These are phyloP conservation scores for Leccinum cinnamomeum DNA, from an alignment of 1,284 basidiomycete genomes.

Conservation along the genomic window DNA sequence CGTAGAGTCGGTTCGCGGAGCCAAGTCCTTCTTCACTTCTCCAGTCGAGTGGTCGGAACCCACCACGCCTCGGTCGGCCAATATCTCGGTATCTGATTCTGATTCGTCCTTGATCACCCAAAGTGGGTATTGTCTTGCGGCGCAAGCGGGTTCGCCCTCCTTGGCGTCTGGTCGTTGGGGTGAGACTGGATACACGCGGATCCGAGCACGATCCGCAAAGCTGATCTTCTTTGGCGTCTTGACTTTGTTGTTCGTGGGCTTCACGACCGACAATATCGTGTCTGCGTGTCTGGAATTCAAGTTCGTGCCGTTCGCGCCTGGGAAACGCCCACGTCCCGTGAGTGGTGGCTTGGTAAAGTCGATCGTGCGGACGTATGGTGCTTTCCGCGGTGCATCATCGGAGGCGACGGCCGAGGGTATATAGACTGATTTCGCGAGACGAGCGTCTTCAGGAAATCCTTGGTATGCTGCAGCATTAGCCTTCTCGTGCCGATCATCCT, in stretches of 20 bases:
- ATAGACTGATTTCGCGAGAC: not conserved
- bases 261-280: constrained; percentile 13
- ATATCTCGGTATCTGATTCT: not conserved
- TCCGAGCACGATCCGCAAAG: constrained; percentile 29
- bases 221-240: constrained; percentile 33
- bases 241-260: constrained; percentile 6
- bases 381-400: not conserved
- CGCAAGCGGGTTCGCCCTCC: not conserved
- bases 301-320: not conserved
- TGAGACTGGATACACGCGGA: constrained; percentile 27
- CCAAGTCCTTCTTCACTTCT: constrained; percentile 3
- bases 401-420: not conserved
- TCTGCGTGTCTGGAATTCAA: not conserved
- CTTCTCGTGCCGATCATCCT: not conserved
- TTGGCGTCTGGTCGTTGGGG: constrained; percentile 11
- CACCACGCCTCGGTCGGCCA: not conserved
- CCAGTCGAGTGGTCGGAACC: not conserved
- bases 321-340: constrained; percentile 16
- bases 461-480: not conserved
- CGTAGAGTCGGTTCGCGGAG: not conserved
- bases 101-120: not conserved
- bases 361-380: constrained; percentile 22
- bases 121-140: not conserved
- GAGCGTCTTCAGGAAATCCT: not conserved
- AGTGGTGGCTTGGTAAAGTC: constrained; percentile 30